These are phyloP conservation scores for Suhomyces guaymorum DNA, from an alignment of 1,139 yeast genomes.

Conservation along the genomic window DNA sequence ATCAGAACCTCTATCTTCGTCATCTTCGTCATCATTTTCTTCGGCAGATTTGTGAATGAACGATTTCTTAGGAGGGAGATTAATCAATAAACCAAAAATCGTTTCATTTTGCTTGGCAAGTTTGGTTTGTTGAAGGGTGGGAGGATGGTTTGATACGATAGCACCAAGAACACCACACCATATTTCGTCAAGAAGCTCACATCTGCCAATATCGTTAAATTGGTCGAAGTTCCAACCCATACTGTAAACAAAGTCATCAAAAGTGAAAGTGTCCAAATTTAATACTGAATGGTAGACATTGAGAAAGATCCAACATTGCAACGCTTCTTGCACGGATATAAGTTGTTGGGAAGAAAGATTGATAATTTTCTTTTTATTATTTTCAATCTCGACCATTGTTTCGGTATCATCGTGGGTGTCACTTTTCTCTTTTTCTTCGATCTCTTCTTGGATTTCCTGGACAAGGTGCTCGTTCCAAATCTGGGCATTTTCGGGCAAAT, in stretches of 20 bases:
- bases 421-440: constrained; percentile 22
- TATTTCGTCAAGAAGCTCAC: constrained; percentile 66
- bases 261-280: constrained; percentile 69
- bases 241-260: constrained; percentile 73
- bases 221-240: constrained; percentile 56
- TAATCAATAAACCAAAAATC: constrained; percentile 38
- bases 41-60: constrained; percentile 20
- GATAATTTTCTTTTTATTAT: constrained; percentile 20
- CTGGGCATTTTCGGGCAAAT: constrained; percentile 35
- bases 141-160: constrained; percentile 40
- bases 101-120: constrained; percentile 30
- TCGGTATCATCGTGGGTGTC: constrained; percentile 4
- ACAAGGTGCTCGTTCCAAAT: constrained; percentile 25
- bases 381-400: constrained; percentile 6
- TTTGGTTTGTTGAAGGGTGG: constrained; percentile 25
- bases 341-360: constrained; percentile 21
- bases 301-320: constrained; percentile 75
- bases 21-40: constrained; percentile 15
- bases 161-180: constrained; percentile 64
- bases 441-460: constrained; percentile 16
- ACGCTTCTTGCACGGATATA: constrained; percentile 39
- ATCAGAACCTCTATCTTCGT: constrained; percentile 29
- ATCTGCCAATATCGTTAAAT: constrained; percentile 44
- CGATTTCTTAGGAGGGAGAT: constrained; percentile 41
- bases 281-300: constrained; percentile 69